A percentile compares a stretch with the other conserved stretches of the same genome.
phyloP scores from a whole-genome alignment of 2,329 filamentous ascomycete species.

The Zasmidium cellare region DNA sequence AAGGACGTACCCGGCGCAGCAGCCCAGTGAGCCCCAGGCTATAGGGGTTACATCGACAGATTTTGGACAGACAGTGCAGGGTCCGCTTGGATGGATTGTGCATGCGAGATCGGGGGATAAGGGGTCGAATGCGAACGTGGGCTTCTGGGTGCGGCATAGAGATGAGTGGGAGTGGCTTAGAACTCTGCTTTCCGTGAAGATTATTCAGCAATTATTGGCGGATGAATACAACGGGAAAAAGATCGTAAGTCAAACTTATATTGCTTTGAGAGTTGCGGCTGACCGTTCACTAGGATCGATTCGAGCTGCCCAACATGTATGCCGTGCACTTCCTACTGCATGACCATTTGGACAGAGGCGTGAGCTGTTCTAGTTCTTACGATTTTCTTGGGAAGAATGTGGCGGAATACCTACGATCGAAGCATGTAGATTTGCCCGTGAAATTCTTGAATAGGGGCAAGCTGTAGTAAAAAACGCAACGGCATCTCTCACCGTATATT shows the following conservation, averaged over 20 bases:
- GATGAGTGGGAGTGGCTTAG: slow-evolving; percentile 38
- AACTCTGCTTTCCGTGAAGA: slow-evolving; percentile 28
- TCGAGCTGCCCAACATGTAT: slow-evolving; percentile 33
- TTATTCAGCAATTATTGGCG: slow-evolving; percentile 30
- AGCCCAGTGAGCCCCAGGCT: slow-evolving; percentile 34
- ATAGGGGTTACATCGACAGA: slow-evolving; percentile 5
- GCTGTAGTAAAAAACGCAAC: slow-evolving; percentile 17
- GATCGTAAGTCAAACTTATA: slow-evolving; percentile 27
- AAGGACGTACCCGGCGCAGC: slow-evolving; percentile 34
- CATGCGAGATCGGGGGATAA: slow-evolving; percentile 38
- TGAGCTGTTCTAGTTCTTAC: slow-evolving; percentile 32
- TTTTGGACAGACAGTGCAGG: slow-evolving; percentile 39
- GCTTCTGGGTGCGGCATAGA: slow-evolving; percentile 42
- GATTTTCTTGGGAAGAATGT: slow-evolving; percentile 38
- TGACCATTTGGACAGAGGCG: slow-evolving; percentile 36
- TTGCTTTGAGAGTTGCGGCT: neutral
- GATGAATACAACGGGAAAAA: slow-evolving; percentile 36
- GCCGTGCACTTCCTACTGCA: slow-evolving; percentile 38
- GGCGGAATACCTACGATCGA: slow-evolving; percentile 33
- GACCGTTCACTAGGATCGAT: slow-evolving; percentile 27
- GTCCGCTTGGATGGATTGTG: slow-evolving; percentile 40
- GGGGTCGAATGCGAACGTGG: slow-evolving; percentile 35
- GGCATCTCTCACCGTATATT: too few species aligned
- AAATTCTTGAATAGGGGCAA: slow-evolving; percentile 34
- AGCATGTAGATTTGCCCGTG: slow-evolving; percentile 31